These are phyloP conservation scores for Neurospora sp. DNA, from an alignment of 495 filamentous ascomycete genomes.

Conservation along the genomic window DNA sequence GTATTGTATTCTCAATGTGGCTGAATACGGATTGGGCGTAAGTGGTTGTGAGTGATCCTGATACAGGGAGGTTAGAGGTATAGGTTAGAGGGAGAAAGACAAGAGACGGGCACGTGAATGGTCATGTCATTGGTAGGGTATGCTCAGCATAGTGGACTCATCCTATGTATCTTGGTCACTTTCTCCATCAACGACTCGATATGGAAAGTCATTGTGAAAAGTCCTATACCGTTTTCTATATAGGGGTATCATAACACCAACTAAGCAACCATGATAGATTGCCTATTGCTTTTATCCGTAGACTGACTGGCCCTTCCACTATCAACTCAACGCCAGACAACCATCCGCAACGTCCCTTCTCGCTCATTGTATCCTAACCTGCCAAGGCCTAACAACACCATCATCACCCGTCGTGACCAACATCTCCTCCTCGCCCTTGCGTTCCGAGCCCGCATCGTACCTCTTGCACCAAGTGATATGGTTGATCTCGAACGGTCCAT, in stretches of 20 bases:
- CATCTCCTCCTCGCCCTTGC: conserved; percentile 53
- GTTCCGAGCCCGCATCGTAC: conserved; percentile 41
- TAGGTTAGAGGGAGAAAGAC: too few species aligned
- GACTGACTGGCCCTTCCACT: background rate
- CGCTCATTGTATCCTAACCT: conserved; percentile 17
- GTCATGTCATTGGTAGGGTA: too few species aligned
- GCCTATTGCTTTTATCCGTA: background rate
- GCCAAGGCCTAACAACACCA: conserved; percentile 65
- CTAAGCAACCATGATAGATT: background rate
- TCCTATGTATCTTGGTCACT: too few species aligned
- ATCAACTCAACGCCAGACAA: background rate
- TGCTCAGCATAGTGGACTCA: too few species aligned
- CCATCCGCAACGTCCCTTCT: background rate
- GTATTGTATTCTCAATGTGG: background rate
- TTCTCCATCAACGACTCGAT: too few species aligned
- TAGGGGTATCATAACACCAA: too few species aligned
- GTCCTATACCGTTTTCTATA: too few species aligned
- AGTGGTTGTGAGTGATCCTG: too few species aligned
- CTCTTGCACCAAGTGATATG: conserved; percentile 70
- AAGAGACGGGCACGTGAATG: too few species aligned
- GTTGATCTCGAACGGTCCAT: conserved; percentile 90
- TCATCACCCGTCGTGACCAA: conserved; percentile 75
- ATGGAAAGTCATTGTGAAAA: too few species aligned
- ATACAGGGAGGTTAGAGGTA: too few species aligned
- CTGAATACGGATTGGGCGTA: background rate